Evolutionary conservation across 768 basidiomycete species (phyloP).

Genomic region (Podaxis carcinomalis): DNA sequence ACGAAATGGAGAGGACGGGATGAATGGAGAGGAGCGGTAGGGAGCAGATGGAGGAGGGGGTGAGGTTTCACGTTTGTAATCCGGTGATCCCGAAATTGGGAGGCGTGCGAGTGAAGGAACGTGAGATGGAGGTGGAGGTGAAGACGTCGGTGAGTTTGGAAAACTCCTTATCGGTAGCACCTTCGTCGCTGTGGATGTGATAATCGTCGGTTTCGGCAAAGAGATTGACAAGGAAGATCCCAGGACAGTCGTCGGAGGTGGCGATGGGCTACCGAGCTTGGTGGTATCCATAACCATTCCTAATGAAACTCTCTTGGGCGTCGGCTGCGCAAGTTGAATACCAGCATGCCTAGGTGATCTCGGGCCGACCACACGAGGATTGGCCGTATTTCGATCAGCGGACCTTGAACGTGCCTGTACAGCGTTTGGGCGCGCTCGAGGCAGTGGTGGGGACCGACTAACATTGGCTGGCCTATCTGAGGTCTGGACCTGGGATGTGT

Average conservation of each 20-base stretch:
- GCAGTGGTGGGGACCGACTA: background rate
- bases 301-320: constrained; percentile 5
- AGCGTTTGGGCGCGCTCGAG: background rate
- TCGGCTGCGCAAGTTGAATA: constrained; percentile 2
- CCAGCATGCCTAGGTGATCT: background rate
- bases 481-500: background rate
- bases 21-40: background rate
- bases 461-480: background rate
- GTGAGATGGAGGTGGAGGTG: background rate
- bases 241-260: background rate
- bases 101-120: background rate
- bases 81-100: constrained; percentile 4
- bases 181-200: background rate
- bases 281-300: constrained; percentile 10
- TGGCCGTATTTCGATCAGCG: background rate
- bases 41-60: background rate
- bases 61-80: constrained; percentile 4
- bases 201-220: background rate
- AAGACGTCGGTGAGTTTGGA: constrained; percentile 1
- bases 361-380: constrained; percentile 1
- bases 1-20: background rate
- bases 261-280: constrained; percentile 5
- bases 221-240: background rate
- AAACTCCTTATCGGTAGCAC: constrained; percentile 3
- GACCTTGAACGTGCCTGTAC: constrained; percentile 1